Conservation (phyloP, 2,329 filamentous ascomycete genomes). For the Podosphaera aphanis region DNA sequence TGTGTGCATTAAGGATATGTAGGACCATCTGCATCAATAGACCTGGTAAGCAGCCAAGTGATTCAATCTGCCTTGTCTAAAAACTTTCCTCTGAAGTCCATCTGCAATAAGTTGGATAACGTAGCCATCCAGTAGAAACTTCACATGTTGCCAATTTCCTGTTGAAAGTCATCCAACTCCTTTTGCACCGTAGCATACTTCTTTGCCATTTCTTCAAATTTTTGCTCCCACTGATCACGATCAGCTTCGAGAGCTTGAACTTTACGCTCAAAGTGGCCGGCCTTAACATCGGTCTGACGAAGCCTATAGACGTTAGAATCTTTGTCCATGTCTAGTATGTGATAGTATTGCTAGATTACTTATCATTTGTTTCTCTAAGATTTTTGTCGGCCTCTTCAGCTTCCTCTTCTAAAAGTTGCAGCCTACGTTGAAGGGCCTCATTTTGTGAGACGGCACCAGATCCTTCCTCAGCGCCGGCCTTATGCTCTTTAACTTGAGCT, state of each 20-base stretch:
- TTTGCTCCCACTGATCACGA: conserved; percentile 84
- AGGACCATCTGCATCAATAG: background rate
- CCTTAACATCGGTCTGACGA: conserved; percentile 97
- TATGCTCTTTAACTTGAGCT: conserved; percentile 58
- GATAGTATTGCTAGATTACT: conserved; percentile 37
- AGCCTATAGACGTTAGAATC: conserved; percentile 33
- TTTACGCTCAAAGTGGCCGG: conserved; percentile 97
- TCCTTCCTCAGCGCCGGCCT: conserved; percentile 65
- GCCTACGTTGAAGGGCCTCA: conserved; percentile 72
- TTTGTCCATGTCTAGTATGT: background rate
- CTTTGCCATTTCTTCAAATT: conserved; percentile 94
- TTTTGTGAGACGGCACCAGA: conserved; percentile 68
- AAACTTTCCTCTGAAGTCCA: too few species aligned
- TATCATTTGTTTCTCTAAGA: conserved; percentile 90
- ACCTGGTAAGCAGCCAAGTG: too few species aligned
- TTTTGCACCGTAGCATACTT: conserved; percentile 68
- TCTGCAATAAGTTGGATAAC: background rate
- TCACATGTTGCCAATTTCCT: conserved; percentile 82
- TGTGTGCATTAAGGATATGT: conserved; percentile 1
- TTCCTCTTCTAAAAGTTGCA: conserved; percentile 94
- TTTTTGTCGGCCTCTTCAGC: conserved; percentile 92
- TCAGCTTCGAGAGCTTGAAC: conserved; percentile 85
- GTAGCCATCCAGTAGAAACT: background rate
- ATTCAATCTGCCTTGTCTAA: background rate
- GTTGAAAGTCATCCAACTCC: conserved; percentile 75